phyloP scores from a whole-genome alignment of 345 rosid genomes.

The Schrenkiella parvula region DNA sequence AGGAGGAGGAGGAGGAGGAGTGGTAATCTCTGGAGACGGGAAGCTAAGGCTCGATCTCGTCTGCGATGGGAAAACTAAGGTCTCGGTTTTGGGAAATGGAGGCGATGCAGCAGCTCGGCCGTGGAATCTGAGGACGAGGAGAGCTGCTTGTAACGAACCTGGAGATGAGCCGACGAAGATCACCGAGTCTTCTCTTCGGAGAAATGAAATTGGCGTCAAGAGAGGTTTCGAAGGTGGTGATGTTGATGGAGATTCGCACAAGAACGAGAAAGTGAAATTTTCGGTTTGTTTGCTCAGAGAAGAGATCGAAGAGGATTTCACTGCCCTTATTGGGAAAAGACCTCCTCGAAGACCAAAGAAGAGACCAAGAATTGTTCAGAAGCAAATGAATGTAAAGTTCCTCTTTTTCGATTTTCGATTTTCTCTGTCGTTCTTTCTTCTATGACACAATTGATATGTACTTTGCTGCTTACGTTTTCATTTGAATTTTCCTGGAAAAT shows the following conservation, averaged over 20 bases:
- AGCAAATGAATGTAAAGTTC: slow-evolving; percentile 51
- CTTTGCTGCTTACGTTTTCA: background rate
- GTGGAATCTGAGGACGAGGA: slow-evolving; percentile 75
- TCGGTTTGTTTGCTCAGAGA: slow-evolving; percentile 50
- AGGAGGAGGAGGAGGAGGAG: slow-evolving; percentile 7
- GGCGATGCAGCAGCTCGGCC: slow-evolving; percentile 37
- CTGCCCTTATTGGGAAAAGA: slow-evolving; percentile 40
- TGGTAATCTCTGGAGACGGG: background rate
- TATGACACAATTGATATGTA: background rate
- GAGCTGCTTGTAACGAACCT: slow-evolving; percentile 53
- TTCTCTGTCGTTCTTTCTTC: background rate
- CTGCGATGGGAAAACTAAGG: slow-evolving; percentile 29
- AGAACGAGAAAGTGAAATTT: slow-evolving; percentile 43
- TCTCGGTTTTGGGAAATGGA: slow-evolving; percentile 31
- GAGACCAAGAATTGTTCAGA: slow-evolving; percentile 55
- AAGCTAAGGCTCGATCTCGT: slow-evolving; percentile 25
- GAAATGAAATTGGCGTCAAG: slow-evolving; percentile 20
- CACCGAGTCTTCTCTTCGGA: slow-evolving; percentile 28
- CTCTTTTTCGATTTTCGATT: background rate
- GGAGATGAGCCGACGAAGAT: slow-evolving; percentile 31
- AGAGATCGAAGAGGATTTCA: slow-evolving; percentile 66
- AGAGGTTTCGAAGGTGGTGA: slow-evolving; percentile 23
- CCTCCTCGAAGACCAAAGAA: slow-evolving; percentile 71
- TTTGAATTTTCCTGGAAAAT: background rate
- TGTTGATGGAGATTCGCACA: slow-evolving; percentile 8